Percentiles rank a stretch among this genome's conserved stretches.
These are phyloP conservation scores for Lipomyces yamadae DNA, from an alignment of 805 yeast genomes.

Conservation along the genomic window DNA sequence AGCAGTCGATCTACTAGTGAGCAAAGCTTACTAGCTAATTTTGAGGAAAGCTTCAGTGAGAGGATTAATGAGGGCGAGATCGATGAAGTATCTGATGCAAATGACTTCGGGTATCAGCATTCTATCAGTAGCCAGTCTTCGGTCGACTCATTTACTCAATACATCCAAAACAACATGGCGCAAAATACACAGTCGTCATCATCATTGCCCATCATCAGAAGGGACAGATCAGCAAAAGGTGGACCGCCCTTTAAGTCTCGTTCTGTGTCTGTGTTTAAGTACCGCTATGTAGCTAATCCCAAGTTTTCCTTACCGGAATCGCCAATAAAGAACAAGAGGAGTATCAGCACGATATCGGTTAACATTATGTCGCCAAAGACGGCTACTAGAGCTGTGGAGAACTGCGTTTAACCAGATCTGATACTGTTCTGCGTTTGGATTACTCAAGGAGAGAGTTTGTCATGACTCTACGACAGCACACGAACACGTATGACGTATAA, in stretches of 20 bases:
- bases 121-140: not conserved
- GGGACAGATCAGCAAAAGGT: not conserved
- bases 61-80: not conserved
- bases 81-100: not conserved
- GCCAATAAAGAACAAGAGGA: not conserved
- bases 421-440: not conserved
- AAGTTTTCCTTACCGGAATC: constrained; percentile 1
- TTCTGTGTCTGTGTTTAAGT: constrained; percentile 2
- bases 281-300: not conserved
- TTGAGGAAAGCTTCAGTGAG: not conserved
- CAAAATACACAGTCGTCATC: not conserved
- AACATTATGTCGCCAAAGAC: not conserved
- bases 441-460: not conserved
- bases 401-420: not conserved
- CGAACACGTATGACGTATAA: not conserved
- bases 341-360: not conserved
- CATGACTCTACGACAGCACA: not conserved
- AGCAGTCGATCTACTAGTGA: not conserved
- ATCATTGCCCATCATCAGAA: not conserved
- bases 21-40: not conserved
- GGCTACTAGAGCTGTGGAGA: not conserved
- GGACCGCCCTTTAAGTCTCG: not conserved
- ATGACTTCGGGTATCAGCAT: not conserved
- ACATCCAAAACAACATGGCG: not conserved
- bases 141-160: not conserved